These are phyloP conservation scores for Berberis vulgaris DNA, from an alignment of 164 flowering plant genomes.

Conservation along the genomic window DNA sequence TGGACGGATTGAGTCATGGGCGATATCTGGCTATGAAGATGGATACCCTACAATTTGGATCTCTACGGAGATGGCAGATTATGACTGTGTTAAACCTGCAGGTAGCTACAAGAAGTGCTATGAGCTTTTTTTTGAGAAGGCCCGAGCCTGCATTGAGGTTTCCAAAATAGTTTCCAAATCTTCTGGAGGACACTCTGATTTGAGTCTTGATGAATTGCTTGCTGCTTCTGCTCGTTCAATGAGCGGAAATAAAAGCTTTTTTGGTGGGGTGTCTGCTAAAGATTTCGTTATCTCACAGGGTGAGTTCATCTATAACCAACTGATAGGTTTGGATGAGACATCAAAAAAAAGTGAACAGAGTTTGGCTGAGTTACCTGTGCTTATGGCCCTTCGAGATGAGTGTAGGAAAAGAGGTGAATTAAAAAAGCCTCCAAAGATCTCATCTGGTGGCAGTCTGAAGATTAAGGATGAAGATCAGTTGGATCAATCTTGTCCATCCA, in stretches of 20 bases:
- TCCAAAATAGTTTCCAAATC: constrained; percentile 49
- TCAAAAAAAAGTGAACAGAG: constrained; percentile 34
- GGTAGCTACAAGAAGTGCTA: constrained; percentile 45
- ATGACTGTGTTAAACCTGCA: constrained; percentile 69
- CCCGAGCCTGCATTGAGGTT: constrained; percentile 67
- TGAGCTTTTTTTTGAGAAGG: constrained; percentile 64
- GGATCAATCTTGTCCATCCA: constrained; percentile 11
- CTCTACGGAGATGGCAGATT: constrained; percentile 73
- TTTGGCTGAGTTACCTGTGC: constrained; percentile 54
- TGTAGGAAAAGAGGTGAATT: constrained; percentile 25
- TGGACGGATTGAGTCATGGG: constrained; percentile 81
- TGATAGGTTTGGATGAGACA: constrained; percentile 70
- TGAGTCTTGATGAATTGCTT: constrained; percentile 70
- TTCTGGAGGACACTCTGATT: constrained; percentile 54
- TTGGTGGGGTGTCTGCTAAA: constrained; percentile 37
- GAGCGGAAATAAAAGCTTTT: constrained; percentile 52
- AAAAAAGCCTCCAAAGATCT: constrained; percentile 1
- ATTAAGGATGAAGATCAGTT: constrained; percentile 19
- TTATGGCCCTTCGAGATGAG: constrained; percentile 56
- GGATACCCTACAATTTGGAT: constrained; percentile 75
- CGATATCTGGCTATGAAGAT: constrained; percentile 92
- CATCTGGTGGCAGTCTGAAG: constrained; percentile 23
- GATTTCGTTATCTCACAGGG: constrained; percentile 77
- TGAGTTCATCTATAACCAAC: constrained; percentile 70
- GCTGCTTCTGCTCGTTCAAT: constrained; percentile 66